Base-by-base conservation (phyloP, 257 asterid species). In the Jasminum sambac region DNA sequence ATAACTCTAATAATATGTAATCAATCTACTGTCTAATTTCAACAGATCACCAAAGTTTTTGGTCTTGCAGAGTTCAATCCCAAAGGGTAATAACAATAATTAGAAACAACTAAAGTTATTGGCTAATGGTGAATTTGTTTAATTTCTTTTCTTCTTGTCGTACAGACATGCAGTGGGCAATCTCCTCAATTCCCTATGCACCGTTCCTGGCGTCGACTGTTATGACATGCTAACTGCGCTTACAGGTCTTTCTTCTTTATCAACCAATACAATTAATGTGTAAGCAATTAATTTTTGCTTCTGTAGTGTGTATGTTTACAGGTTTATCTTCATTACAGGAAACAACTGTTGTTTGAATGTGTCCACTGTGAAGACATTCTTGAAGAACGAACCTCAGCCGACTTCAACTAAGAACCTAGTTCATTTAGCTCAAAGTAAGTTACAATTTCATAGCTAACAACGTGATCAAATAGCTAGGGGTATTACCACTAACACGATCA, bases 61-160 rank as follows among this genome's bases (percentile, higher is more conserved):
- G 98, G 97, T 1, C 81, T 90, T 52, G 85, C 97, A 64, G 98
- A 92, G 44, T 92, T 92, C 86, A 81, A 84, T 70, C 98, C 98
- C 21, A 79, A 66, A 71, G 80, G 86, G 98, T 88, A 76, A 80
- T 37, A 19, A 30, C 4, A 30, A 30, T 30, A 30, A 30, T 4
- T 1, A 30, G 1, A 4, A 30, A 30, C 36, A 30, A 30, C 36
- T 30, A 30, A 58, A 8, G 37, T 1, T 40, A 40, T 11, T 7
- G 11, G 9, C 44, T 5, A 1, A 11, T 40, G 6, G 6, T 40
- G 44, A 6, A 40, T 40, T 7, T n/a, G n/a, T n/a, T n/a, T n/a
- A n/a, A n/a, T n/a, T n/a, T n/a, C n/a, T 52, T 17, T 52, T 2
- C 14, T 10, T 58, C 21, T 41, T 34, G 48, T 6, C 36, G 42